Evolutionary conservation across 805 yeast species (phyloP), one percentile per base, ranked within the genome.

Genomic region (Cyberlindnera subsufficiens): DNA sequence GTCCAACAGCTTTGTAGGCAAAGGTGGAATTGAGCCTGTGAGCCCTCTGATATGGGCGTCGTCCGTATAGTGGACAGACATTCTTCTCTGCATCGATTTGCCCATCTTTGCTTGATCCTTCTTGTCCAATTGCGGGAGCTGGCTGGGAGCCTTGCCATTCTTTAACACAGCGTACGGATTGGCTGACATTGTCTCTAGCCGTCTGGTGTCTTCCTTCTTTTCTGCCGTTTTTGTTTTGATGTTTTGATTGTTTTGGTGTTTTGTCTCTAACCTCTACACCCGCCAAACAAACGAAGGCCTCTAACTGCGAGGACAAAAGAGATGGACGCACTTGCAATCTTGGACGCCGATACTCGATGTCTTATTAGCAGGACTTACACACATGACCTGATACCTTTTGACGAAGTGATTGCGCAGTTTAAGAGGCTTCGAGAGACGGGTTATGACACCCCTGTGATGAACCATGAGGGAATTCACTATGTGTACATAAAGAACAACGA

Each of bases 351-450:
- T 54, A 87, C 86, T 30, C 75, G 79, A 54, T 79, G 86, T 22
- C 69, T 84, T 42, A 72, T 84, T 40, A 72, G 83, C 17, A 65
- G 91, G 42, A 85, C 82, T 58, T 84, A 82, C 59, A 75, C 80
- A 46, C 85, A 86, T 3, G 89, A 84, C 53, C 74, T 84, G 16
- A 79, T 86, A 4, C 50, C 68, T 35, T 63, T 70, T 15, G 72
- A 35, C 16, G 50, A 44, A 25, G 32, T 86, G 6, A 71, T 82
- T 39, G 83, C 78, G 37, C 67, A 72, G 46, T 84, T 82, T 61
- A 83, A 88, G 39, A 10, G 15, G 14, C 38, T 42, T 19, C 38
- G 33, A 13, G 30, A 32, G 7, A 29, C 31, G 13, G 15, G 38
- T 6, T 65, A 80, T 25, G 63, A 71, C 46, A 58, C 72, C 54